A percentile compares a stretch with the other conserved stretches of the same genome.
Conservation (phyloP, 768 basidiomycete species). For the Boletus patriciae region DNA sequence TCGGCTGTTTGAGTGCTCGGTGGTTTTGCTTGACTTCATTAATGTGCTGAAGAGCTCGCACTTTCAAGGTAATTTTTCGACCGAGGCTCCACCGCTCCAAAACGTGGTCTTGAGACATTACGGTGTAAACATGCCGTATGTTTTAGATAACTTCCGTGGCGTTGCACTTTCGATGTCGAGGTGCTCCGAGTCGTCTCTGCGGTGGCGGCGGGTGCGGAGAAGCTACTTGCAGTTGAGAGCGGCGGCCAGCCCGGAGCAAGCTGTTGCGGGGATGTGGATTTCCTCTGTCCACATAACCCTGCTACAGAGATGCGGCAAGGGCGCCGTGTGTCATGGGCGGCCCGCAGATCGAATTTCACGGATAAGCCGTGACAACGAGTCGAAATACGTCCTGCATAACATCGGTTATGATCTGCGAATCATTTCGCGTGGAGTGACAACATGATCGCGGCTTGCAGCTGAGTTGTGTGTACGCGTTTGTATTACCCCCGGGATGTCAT, state of each 20-base stretch:
- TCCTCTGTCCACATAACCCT: not conserved
- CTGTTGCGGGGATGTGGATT: not conserved
- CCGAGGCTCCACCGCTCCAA: not conserved
- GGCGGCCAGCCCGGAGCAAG: slow-evolving; percentile 9
- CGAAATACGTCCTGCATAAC: not conserved
- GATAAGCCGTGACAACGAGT: not conserved
- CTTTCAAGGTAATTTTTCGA: not conserved
- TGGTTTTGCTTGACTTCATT: not conserved
- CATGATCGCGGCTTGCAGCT: not conserved
- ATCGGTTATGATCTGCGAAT: not conserved
- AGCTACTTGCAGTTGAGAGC: slow-evolving; percentile 6
- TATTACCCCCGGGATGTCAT: not conserved
- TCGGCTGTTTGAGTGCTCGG: not conserved
- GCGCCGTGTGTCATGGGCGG: not conserved
- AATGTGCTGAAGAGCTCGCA: not conserved
- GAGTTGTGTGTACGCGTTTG: not conserved
- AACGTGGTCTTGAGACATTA: slow-evolving; percentile 6
- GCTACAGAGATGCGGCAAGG: not conserved
- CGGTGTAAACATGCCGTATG: slow-evolving; percentile 9
- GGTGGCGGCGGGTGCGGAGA: slow-evolving; percentile 29
- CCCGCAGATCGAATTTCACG: not conserved
- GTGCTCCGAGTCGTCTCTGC: slow-evolving; percentile 6
- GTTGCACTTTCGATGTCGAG: not conserved
- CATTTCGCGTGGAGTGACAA: not conserved
- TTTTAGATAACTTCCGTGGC: slow-evolving; percentile 9